Evolutionary conservation across 768 basidiomycete genomes (phyloP), one percentile per base, ranked within the genome.

Genomic region (Collybia sp.): DNA sequence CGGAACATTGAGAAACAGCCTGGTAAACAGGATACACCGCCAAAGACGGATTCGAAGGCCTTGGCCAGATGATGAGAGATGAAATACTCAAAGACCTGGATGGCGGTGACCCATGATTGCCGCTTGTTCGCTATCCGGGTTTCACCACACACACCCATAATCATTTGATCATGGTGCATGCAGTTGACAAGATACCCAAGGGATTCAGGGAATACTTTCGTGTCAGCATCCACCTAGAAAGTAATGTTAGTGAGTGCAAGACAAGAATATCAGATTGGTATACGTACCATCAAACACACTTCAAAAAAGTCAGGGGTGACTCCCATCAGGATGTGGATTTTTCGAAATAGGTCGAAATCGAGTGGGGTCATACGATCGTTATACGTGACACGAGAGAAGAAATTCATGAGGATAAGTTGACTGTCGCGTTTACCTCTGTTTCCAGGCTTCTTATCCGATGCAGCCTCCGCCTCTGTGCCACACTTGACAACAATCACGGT

Each of bases 1-100:
- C 96, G 78, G 69, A 98, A 98, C 95, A 99, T 99, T 43, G 93
- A 96, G 72, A 99, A 99, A 67, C 96, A 99, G n/a, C 96, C 96
- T 0, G 96, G 96, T 20, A 98, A 73, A 72, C 96, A 99, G 11
- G 96, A 93, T 47, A 99, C 96, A 80, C 96, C 96, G 60, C 96
- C 96, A 58, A 99, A 98, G 18, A 96, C 93, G 16, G 96, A 93
- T 65, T 99, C 96, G 67, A 99, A 99, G 6, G 92, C 94, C 65
- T 99, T 99, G 50, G 95, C 90, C 44, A 93, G 79, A 64, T 99
- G 95, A 66, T 99, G 96, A 32, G 94, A 97, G 60, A 99, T 98
- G 68, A 97, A 99, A 66, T 99, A 99, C 63, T 94, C 92, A 61
- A 93, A 94, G 35, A 98, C 95, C 63, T 99, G 96, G 57, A 99